Conservation (phyloP, 805 yeast genomes). For the Saccharomycopsis sp. region DNA sequence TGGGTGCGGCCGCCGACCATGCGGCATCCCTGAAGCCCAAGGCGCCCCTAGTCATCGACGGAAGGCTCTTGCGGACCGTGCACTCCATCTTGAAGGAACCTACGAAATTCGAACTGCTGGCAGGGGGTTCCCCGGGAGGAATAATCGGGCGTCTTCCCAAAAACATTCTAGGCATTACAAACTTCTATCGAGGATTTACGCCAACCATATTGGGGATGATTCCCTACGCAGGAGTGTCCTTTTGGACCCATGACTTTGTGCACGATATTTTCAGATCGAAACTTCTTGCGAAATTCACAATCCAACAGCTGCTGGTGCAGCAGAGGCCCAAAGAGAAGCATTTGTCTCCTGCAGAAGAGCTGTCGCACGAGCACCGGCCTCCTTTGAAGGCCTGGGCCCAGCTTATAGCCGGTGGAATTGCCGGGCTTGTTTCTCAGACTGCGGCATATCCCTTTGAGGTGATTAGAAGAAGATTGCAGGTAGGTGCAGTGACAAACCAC, state of each 20-base stretch:
- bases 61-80: slow-evolving; percentile 25
- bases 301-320: slow-evolving; percentile 14
- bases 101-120: slow-evolving; percentile 8
- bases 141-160: slow-evolving; percentile 23
- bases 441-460: slow-evolving; percentile 97
- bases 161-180: slow-evolving; percentile 35
- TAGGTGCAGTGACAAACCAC: slow-evolving; percentile 64
- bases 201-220: slow-evolving; percentile 95
- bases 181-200: slow-evolving; percentile 89
- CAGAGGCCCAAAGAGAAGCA: not conserved
- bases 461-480: slow-evolving; percentile 91
- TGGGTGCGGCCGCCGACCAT: not conserved
- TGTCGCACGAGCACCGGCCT: slow-evolving; percentile 33
- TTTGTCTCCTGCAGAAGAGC: slow-evolving; percentile 12
- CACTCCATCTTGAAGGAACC: slow-evolving; percentile 25
- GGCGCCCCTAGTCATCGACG: slow-evolving; percentile 16
- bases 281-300: slow-evolving; percentile 47
- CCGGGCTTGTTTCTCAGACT: slow-evolving; percentile 92
- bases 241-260: slow-evolving; percentile 84
- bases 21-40: not conserved
- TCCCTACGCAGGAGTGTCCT: slow-evolving; percentile 97
- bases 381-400: slow-evolving; percentile 92
- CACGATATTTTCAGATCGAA: slow-evolving; percentile 80
- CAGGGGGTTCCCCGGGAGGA: slow-evolving; percentile 21
- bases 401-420: slow-evolving; percentile 87